Conservation (phyloP, 306 rosid genomes). For the Lupinus albus region DNA sequence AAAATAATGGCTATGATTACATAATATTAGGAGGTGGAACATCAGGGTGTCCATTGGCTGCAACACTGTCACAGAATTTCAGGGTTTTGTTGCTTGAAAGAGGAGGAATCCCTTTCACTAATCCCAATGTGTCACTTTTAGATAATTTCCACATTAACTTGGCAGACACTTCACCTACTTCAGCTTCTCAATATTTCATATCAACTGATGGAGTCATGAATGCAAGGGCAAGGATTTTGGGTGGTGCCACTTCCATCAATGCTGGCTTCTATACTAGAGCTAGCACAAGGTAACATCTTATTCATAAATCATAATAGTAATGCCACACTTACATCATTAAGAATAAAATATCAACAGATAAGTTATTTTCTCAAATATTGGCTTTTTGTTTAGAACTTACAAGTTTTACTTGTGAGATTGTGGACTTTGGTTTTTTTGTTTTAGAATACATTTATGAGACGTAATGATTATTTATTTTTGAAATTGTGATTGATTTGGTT, state of each 20-base stretch:
- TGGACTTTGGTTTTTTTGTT: too few species aligned
- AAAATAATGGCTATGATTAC: conserved; percentile 57
- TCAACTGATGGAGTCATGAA: conserved; percentile 81
- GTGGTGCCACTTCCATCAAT: conserved; percentile 71
- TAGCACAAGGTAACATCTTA: conserved; percentile 51
- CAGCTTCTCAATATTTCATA: conserved; percentile 69
- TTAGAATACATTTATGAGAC: too few species aligned
- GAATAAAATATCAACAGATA: too few species aligned
- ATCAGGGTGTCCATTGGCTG: conserved; percentile 83
- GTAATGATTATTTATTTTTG: too few species aligned
- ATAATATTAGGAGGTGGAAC: conserved; percentile 88
- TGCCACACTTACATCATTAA: too few species aligned
- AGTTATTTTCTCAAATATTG: too few species aligned
- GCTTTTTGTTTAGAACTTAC: too few species aligned
- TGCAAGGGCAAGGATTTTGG: conserved; percentile 72
- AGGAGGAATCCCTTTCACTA: conserved; percentile 80
- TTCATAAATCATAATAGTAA: too few species aligned
- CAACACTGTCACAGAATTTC: conserved; percentile 66
- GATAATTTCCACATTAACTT: conserved; percentile 66
- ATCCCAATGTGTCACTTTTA: conserved; percentile 63
- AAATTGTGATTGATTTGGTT: too few species aligned
- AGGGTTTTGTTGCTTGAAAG: conserved; percentile 71
- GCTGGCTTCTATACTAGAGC: conserved; percentile 93
- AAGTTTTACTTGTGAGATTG: too few species aligned
- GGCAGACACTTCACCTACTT: conserved; percentile 65